Base-by-base conservation (phyloP, 1,139 yeast genomes). In the Yamadazyma dendronema region DNA sequence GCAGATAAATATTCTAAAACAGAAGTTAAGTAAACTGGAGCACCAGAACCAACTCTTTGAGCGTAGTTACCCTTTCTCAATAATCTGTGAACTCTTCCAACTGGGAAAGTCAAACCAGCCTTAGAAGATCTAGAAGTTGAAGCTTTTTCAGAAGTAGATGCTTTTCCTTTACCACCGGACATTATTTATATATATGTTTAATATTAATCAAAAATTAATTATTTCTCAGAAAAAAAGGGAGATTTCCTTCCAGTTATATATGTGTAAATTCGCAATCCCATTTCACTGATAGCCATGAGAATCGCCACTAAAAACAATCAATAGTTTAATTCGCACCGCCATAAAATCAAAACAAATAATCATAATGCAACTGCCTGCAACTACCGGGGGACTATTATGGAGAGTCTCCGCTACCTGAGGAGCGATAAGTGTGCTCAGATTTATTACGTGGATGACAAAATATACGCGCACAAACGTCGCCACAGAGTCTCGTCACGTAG, bases 91-190 rank as follows among this genome's bases (percentile, higher is more conserved):
- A 90, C 94, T 84, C 97, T 92, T 72, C 97, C 97, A 56, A 92
- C 97, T 74, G 97, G 97, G 95, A 92, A 90, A 58, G 96, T 87
- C 67, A 90, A 82, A 69, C 97, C 97, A 65, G 97, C 97, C 78
- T 88, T 90, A 49, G 96, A 84, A 56, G 97, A 90, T 81, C 97
- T 89, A 42, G 97, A 85, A 72, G 94, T 92, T 60, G 97, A 84
- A 58, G 94, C 89, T 74, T 90, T 90, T 66, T 89, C 90, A 54
- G 86, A 66, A 54, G 95, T 74, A 60, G 95, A 94, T 65, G 96
- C 95, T 76, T 89, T 89, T 71, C 97, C 97, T 84, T 90, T 90
- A 71, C 97, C 97, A 70, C 96, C 96, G 67, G 97, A 86, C 96
- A 88, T 89, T 79, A 11, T 48, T n/a, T n/a, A 31, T 19, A 28